A percentile compares a stretch with the other conserved stretches of the same genome.
These are phyloP conservation scores for Russula virescens DNA, from an alignment of 768 basidiomycete genomes.

Conservation along the genomic window DNA sequence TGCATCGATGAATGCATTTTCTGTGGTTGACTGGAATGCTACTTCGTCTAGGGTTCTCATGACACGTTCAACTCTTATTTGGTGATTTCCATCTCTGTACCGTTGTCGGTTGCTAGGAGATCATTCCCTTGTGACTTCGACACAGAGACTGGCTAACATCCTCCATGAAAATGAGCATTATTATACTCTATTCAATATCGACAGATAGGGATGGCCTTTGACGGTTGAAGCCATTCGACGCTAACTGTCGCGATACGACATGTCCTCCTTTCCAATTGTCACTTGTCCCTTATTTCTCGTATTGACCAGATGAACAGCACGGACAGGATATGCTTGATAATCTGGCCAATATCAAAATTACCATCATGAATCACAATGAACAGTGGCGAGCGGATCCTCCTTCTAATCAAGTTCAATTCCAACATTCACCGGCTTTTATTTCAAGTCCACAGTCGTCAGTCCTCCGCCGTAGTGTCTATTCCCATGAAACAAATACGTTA, in stretches of 20 bases:
- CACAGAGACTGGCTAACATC: neutral
- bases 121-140: neutral
- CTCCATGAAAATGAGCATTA: too few species aligned
- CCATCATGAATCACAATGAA: conserved; percentile 58
- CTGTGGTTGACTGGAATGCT: neutral
- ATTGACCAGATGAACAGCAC: conserved; percentile 42
- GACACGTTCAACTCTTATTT: neutral
- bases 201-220: too few species aligned
- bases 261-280: neutral
- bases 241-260: too few species aligned
- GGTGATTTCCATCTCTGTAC: neutral
- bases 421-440: neutral
- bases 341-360: conserved; percentile 59
- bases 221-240: too few species aligned
- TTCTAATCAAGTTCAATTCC: conserved; percentile 16
- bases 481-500: conserved; percentile 8
- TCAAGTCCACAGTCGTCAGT: neutral
- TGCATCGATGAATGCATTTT: neutral
- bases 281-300: conserved; percentile 3
- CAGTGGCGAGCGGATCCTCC: conserved; percentile 41
- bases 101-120: neutral
- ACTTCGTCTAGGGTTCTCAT: neutral
- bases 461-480: neutral
- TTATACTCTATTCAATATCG: too few species aligned
- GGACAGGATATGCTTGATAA: conserved; percentile 68